Conservation (phyloP, 2,329 filamentous ascomycete species). For the Beauveria scarabaeidicola region DNA sequence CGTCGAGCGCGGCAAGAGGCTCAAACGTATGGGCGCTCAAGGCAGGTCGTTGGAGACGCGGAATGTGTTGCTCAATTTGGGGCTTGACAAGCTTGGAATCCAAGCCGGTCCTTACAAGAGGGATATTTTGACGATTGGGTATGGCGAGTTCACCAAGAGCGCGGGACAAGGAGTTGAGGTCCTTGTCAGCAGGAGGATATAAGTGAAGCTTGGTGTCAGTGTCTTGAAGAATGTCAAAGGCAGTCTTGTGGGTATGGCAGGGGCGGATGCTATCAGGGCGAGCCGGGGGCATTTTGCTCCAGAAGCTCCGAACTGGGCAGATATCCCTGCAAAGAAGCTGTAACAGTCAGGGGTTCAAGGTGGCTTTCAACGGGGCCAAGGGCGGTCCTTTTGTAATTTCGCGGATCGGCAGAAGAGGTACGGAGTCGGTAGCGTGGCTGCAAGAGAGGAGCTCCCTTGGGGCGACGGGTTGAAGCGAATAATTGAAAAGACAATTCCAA, state of each 20-base stretch:
- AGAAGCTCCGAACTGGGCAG: neutral
- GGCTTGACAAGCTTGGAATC: constrained; percentile 14
- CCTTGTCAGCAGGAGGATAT: constrained; percentile 8
- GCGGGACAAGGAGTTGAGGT: constrained; percentile 2
- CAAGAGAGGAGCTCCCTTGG: neutral
- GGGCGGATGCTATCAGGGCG: neutral
- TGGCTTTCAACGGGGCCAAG: constrained; percentile 7
- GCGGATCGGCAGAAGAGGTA: constrained; percentile 13
- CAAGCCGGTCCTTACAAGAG: constrained; percentile 5
- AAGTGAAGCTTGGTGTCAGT: neutral
- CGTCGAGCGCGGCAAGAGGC: constrained; percentile 14
- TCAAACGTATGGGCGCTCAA: constrained; percentile 26
- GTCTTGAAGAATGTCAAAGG: constrained; percentile 5
- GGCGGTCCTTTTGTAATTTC: constrained; percentile 15
- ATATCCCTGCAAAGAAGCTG: constrained; percentile 3
- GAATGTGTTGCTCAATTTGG: constrained; percentile 16
- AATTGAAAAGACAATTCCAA: neutral
- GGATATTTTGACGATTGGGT: constrained; percentile 18
- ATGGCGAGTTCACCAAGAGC: constrained; percentile 21
- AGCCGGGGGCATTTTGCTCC: constrained; percentile 1
- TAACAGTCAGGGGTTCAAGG: constrained; percentile 7
- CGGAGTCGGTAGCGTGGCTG: constrained; percentile 7
- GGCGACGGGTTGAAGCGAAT: neutral
- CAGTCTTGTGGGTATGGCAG: constrained; percentile 1
- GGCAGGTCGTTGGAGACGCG: constrained; percentile 22